These are phyloP conservation scores for Groenewaldozyma sp. DNA, from an alignment of 1,139 yeast species.

Conservation along the genomic window DNA sequence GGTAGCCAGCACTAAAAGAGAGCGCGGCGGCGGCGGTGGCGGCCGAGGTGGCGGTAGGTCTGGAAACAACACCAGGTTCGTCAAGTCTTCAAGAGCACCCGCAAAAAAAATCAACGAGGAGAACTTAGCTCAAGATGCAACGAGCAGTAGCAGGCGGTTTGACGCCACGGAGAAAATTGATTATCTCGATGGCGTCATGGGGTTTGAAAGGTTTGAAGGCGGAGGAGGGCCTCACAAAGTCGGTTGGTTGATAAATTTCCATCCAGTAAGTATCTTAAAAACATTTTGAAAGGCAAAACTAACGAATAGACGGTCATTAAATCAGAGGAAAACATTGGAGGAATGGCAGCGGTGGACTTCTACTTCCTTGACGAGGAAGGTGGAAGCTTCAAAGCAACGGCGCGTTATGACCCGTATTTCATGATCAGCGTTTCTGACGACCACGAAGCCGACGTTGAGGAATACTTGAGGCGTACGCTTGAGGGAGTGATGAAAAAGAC, in stretches of 20 bases:
- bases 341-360: conserved; percentile 83
- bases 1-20: too few relatives aligned
- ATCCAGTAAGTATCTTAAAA: conserved; percentile 28
- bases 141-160: conserved; percentile 18
- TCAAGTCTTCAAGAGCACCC: not conserved
- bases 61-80: not conserved
- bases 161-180: conserved; percentile 21
- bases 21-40: not conserved
- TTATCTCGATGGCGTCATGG: conserved; percentile 62
- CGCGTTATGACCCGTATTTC: conserved; percentile 83
- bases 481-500: conserved; percentile 56
- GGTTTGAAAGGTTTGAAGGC: conserved; percentile 71
- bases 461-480: conserved; percentile 57
- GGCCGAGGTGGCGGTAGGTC: not conserved
- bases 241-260: conserved; percentile 85
- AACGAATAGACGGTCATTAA: conserved; percentile 41
- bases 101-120: conserved; percentile 9
- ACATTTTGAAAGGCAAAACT: not conserved
- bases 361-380: conserved; percentile 97
- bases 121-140: conserved; percentile 25
- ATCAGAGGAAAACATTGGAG: conserved; percentile 46
- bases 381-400: conserved; percentile 82
- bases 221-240: conserved; percentile 60
- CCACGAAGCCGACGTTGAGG: conserved; percentile 75
- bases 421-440: conserved; percentile 50